Percentiles rank a stretch among this genome's conserved stretches.
Conservation (phyloP, 164 flowering plant genomes). For the Cinnamomum chago region DNA sequence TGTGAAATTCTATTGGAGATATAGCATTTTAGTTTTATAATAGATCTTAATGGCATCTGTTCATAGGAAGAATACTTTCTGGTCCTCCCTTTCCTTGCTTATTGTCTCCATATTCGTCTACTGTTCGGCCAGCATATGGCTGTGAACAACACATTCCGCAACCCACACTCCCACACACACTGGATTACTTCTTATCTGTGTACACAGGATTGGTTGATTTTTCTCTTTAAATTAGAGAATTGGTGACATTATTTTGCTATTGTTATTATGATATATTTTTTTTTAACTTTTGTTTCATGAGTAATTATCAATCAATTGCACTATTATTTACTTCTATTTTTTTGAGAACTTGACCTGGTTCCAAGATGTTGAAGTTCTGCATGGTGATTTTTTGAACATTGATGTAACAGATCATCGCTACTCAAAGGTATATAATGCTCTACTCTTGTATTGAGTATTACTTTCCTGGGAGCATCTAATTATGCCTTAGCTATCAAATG, state of each 20-base stretch:
- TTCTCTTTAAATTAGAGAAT: not conserved
- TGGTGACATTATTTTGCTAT: not conserved
- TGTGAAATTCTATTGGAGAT: too few species aligned
- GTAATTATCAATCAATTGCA: not conserved
- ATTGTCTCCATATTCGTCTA: too few species aligned
- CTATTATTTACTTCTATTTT: not conserved
- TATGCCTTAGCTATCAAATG: not conserved
- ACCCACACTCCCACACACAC: too few species aligned
- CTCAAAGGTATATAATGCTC: slow-evolving; percentile 42
- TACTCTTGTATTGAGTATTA: not conserved
- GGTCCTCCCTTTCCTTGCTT: too few species aligned
- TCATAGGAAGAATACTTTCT: too few species aligned
- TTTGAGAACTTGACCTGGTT: slow-evolving; percentile 30
- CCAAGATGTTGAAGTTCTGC: slow-evolving; percentile 58
- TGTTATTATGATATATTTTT: too few species aligned
- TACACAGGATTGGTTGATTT: not conserved
- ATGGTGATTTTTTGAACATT: slow-evolving; percentile 62
- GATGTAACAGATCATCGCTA: slow-evolving; percentile 46
- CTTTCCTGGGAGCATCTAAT: not conserved
- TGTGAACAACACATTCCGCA: too few species aligned
- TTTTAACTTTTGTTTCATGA: not conserved
- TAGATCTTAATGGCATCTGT: too few species aligned
- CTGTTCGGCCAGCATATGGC: too few species aligned
- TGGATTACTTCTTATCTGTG: not conserved
- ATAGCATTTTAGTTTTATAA: too few species aligned